Evolutionary conservation across 305 asterid species (phyloP), one percentile per base, ranked within the genome.

Genomic region (Solanum hybrid): DNA sequence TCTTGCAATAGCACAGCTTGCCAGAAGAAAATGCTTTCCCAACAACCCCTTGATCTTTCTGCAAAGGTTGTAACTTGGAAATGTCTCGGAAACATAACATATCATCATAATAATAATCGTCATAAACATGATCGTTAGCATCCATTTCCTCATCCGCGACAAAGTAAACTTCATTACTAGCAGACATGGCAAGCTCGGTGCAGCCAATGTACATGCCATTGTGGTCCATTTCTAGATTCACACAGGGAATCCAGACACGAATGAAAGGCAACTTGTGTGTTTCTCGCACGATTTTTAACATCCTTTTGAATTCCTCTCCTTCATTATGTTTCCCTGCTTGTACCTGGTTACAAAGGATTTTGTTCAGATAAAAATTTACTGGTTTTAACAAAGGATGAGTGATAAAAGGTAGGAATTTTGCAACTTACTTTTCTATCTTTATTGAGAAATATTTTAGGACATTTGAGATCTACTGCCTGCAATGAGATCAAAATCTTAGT

Each of bases 201-300:
- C 98, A 96, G 92, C 96, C 94, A 74, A 97, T 95, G 20, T 96
- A 98, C 75, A 96, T 95, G 94, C 98, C 96, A 86, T 98, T 95
- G 93, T 98, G 96, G 83, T 92, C 94, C 94, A 96, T 95, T 96
- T 92, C 94, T 31, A 95, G 95, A 88, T 95, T 97, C 90, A 92
- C 88, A 92, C 98, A 97, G 3, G 99, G 98, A 78, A 96, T 95
- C 99, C 99, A 97, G 3, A 98, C 96, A 91, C 96, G 99, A 91
- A 98, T 97, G 77, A 97, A 95, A 13, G 99, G 99, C 83, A 97
- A 73, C 36, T 93, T 93, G 95, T 96, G 98, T 84, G 95, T 93
- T 92, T 95, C 99, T 82, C 99, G 95, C 26, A 97, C 96, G 76
- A 95, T 95, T 20, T 97, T 94, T 14, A 95, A 92, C 92, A 95